A percentile compares a stretch with the other conserved stretches of the same genome.
These are phyloP conservation scores for Artemisia argyi DNA, from an alignment of 129 eudicot genomes.

Conservation along the genomic window DNA sequence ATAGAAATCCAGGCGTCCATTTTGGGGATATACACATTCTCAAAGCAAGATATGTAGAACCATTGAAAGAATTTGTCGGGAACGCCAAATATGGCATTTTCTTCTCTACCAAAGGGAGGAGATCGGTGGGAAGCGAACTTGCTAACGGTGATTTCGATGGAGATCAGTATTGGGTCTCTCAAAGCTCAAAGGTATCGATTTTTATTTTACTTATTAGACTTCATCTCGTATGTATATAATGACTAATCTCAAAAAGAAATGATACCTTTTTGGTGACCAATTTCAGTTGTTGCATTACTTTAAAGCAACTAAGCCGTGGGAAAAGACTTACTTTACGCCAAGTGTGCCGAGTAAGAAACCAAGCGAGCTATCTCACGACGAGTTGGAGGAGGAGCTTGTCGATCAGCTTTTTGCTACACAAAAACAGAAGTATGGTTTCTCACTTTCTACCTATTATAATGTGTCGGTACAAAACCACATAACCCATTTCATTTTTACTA, in stretches of 20 bases:
- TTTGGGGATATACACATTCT: slow-evolving; percentile 77
- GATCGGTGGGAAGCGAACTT: slow-evolving; percentile 72
- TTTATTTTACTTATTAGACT: slow-evolving; percentile 7
- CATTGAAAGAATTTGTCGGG: slow-evolving; percentile 63
- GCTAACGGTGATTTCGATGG: slow-evolving; percentile 94
- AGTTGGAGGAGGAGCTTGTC: slow-evolving; percentile 59
- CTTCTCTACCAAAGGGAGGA: slow-evolving; percentile 69
- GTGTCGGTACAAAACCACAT: neutral
- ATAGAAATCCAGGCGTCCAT: slow-evolving; percentile 84
- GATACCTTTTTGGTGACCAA: neutral
- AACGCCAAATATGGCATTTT: slow-evolving; percentile 80
- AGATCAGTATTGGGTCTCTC: slow-evolving; percentile 81
- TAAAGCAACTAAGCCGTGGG: slow-evolving; percentile 63
- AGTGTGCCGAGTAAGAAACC: slow-evolving; percentile 40
- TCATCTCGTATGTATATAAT: too few relatives aligned
- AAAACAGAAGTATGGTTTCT: slow-evolving; percentile 50
- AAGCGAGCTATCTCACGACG: slow-evolving; percentile 38
- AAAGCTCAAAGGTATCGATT: slow-evolving; percentile 49
- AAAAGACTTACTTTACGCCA: slow-evolving; percentile 37
- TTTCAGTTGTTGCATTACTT: slow-evolving; percentile 58
- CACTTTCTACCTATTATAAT: neutral
- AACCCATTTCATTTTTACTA: neutral
- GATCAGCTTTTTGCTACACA: slow-evolving; percentile 41
- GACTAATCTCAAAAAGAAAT: too few relatives aligned
- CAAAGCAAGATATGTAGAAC: slow-evolving; percentile 51